Conservation (phyloP, 371 early-diverging fungal species). For the Syncephalis plumigaleata region DNA sequence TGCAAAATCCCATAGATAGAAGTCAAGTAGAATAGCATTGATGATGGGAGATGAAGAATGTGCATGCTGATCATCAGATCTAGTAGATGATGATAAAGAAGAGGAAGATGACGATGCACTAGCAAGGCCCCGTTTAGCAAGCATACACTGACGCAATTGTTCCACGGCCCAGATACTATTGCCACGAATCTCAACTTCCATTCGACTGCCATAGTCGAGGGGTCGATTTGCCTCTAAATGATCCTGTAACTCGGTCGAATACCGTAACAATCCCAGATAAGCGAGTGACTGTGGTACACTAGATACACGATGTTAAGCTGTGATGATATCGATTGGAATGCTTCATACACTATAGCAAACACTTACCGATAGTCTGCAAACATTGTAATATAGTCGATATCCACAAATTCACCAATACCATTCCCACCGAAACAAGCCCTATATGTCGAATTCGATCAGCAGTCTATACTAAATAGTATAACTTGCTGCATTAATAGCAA, state of each 20-base stretch:
- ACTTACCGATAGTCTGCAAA: slow-evolving; percentile 76
- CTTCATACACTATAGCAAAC: no score
- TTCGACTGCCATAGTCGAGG: slow-evolving; percentile 35
- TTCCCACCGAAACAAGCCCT: slow-evolving; percentile 75
- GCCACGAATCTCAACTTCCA: slow-evolving; percentile 75
- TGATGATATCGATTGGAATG: background rate
- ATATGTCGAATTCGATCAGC: background rate
- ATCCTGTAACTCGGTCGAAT: slow-evolving; percentile 32
- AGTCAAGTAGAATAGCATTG: slow-evolving; percentile 74
- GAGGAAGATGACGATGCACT: no score
- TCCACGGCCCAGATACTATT: slow-evolving; percentile 78
- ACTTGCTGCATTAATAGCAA: background rate
- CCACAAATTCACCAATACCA: slow-evolving; percentile 38
- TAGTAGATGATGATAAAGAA: no score
- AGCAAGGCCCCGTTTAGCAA: slow-evolving; percentile 10
- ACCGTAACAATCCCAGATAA: slow-evolving; percentile 48
- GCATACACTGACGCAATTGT: slow-evolving; percentile 31
- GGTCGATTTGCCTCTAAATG: slow-evolving; percentile 21
- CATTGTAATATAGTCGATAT: slow-evolving; percentile 78
- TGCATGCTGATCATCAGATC: no score
- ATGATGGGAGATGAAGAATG: slow-evolving; percentile 9
- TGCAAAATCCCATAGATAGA: slow-evolving; percentile 79
- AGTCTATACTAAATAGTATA: background rate
- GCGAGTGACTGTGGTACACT: slow-evolving; percentile 48
- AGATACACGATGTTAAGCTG: background rate